Base-by-base conservation (phyloP, 495 filamentous ascomycete genomes). In the Annulohypoxylon bovei region DNA sequence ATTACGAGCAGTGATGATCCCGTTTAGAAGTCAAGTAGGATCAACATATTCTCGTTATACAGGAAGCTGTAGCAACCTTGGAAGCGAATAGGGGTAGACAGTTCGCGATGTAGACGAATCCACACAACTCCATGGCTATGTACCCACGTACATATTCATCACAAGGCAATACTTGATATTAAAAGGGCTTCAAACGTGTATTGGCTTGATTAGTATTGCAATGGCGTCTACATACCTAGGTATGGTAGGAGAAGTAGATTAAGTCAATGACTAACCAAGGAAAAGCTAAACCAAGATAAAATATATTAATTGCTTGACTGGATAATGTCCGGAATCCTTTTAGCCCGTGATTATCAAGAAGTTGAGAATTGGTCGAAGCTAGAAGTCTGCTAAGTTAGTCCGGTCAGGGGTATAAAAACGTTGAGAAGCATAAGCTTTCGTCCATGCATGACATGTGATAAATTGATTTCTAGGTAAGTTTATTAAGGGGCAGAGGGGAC, bases 361-460 rank as follows among this genome's bases (percentile, higher is more conserved):
- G 46, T 50, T 50, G 46, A 50, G 46, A 25, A 47, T 50, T 50
- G 12, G 12, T 28, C 16, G 18, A 18, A 55, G 20, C 30, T 37
- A 23, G 16, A 9, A 35, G 28, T 27, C 47, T 52, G 44, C 47
- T 52, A 30, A 30, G 47, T 30, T 52, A 47, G 22, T 47, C 44
- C 22, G 47, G 47, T 53, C 49, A 53, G 27, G 49, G 49, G 49
- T 32, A 53, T 16, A 30, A 52, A 53, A 53, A 53, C 49, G 49
- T 53, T 53, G 49, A 53, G 49, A 33, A 53, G 49, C 49, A 53
- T 30, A 53, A 18, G 49, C 6, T 20, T 53, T 57, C 8, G 11
- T 23, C 23, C 23, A 16, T 28, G 9, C 37, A 35, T 65, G 54
- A 42, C 44, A 66, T 58, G 63, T 59, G 53, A 63, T n/a, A 56